Percentiles rank a stretch among this genome's conserved stretches.
Conservation (phyloP, 2,329 filamentous ascomycete species). For the Akanthomyces dipterigenus region DNA sequence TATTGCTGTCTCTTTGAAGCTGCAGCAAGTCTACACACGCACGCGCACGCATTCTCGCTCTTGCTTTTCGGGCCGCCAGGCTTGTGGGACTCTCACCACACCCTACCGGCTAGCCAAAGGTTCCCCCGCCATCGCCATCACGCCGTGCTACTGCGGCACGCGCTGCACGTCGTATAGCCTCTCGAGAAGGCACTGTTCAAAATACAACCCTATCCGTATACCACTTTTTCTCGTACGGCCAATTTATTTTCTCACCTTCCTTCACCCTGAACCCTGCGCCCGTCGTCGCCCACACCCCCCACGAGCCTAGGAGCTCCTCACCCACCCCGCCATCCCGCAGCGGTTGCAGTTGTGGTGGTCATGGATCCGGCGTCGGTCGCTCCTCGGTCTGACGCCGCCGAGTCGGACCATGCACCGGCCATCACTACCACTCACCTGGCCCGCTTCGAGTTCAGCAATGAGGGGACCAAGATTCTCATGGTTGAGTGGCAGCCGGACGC, state of each 20-base stretch:
- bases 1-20: neutral
- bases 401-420: slow-evolving; percentile 4
- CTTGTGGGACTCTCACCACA: neutral
- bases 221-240: neutral
- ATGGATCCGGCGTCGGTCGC: slow-evolving; percentile 27
- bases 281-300: neutral
- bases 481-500: slow-evolving; percentile 67
- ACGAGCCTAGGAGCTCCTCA: neutral
- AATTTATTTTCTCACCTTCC: neutral
- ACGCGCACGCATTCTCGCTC: neutral
- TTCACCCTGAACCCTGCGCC: neutral
- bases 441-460: slow-evolving; percentile 81
- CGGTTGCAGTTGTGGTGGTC: slow-evolving; percentile 13
- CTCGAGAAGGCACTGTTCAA: neutral
- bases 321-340: slow-evolving; percentile 11
- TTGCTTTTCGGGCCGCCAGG: slow-evolving; percentile 1
- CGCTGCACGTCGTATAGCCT: neutral
- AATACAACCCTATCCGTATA: slow-evolving; percentile 6
- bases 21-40: neutral
- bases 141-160: neutral
- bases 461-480: slow-evolving; percentile 89
- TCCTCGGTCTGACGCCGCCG: slow-evolving; percentile 23
- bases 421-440: slow-evolving; percentile 38
- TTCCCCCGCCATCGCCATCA: neutral
- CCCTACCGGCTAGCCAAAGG: slow-evolving; percentile 4